A percentile compares a stretch with the other conserved stretches of the same genome.
phyloP scores from a whole-genome alignment of 768 basidiomycete genomes.

The Rhodotorula taiwanensis region DNA sequence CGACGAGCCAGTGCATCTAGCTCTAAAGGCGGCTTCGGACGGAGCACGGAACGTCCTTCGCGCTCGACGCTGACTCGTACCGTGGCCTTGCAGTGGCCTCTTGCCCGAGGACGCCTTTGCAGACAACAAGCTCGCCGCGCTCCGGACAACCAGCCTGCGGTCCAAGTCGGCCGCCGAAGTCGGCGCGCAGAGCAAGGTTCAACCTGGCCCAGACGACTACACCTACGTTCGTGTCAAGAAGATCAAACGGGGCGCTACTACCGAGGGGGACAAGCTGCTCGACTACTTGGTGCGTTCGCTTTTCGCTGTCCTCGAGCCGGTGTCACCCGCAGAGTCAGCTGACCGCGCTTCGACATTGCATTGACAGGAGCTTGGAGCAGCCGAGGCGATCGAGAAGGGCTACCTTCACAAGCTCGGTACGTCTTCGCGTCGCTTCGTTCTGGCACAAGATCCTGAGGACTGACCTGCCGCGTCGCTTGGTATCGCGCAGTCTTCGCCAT shows the following conservation, averaged over 20 bases:
- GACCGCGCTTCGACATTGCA: no score
- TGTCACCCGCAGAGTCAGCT: no score
- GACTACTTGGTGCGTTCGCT: slow-evolving; percentile 61
- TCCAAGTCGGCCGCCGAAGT: background rate
- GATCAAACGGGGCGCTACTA: slow-evolving; percentile 67
- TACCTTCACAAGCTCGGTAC: slow-evolving; percentile 73
- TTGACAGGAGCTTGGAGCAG: slow-evolving; percentile 71
- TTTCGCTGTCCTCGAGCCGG: slow-evolving; percentile 23
- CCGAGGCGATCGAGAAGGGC: slow-evolving; percentile 74
- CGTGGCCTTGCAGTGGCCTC: slow-evolving; percentile 30
- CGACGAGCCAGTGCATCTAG: background rate
- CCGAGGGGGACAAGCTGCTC: slow-evolving; percentile 72
- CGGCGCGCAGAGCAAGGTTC: slow-evolving; percentile 6
- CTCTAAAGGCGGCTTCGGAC: background rate
- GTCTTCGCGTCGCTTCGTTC: slow-evolving; percentile 26
- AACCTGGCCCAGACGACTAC: no score
- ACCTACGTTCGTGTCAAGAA: slow-evolving; percentile 62
- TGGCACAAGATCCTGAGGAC: background rate
- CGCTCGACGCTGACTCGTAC: no score
- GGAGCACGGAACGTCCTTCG: no score
- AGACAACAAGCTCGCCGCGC: slow-evolving; percentile 23
- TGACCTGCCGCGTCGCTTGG: no score
- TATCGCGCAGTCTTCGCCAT: slow-evolving; percentile 27
- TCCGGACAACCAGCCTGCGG: slow-evolving; percentile 2
- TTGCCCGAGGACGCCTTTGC: slow-evolving; percentile 33